Evolutionary conservation across 345 rosid species (phyloP), one percentile per base, ranked within the genome.

Genomic region (Brassica carinata): DNA sequence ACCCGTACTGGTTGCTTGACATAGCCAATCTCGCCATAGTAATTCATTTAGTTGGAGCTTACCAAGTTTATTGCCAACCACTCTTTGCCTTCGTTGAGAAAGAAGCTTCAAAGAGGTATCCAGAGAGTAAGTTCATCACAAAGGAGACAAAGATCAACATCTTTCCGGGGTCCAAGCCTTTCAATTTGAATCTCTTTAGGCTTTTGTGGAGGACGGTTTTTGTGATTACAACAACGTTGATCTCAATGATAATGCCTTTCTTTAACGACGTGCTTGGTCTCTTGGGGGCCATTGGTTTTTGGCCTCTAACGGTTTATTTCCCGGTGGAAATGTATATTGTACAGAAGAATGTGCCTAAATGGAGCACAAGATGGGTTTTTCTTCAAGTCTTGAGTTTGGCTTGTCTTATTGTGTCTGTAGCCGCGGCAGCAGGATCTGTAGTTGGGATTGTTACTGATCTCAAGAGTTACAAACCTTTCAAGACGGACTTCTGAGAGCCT

Each of bases 51-150:
- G 84, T 92, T 2, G 97, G 96, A 7, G 98, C 97, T 4, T 94
- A 94, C 89, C 98, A 94, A 83, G 98, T 94, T 76, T 92, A 15
- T 82, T 92, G 97, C 86, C 98, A 94, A 78, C 97, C 97, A 29
- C 85, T 92, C 11, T 94, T 87, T 10, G 89, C 94, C 13, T 94
- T 94, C 86, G 14, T 94, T 0, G 98, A 94, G 79, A 91, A 87
- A 78, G 8, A 66, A 62, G 91, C 93, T 0, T 34, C 75, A 0
- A 69, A 64, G 15, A 81, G 80, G 67, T 93, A 33, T 77, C 93
- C 92, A 0, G 93, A 90, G 17, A 87, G 90, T 61, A 71, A 82
- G 7, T 90, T 95, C 81, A 62, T 91, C 45, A 82, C 82, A 63
- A 84, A 82, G 40, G 98, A 91, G 7, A 86, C 89, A 53, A 80